phyloP scores from a whole-genome alignment of 768 basidiomycete species.

The Psilocybe subaeruginosa region DNA sequence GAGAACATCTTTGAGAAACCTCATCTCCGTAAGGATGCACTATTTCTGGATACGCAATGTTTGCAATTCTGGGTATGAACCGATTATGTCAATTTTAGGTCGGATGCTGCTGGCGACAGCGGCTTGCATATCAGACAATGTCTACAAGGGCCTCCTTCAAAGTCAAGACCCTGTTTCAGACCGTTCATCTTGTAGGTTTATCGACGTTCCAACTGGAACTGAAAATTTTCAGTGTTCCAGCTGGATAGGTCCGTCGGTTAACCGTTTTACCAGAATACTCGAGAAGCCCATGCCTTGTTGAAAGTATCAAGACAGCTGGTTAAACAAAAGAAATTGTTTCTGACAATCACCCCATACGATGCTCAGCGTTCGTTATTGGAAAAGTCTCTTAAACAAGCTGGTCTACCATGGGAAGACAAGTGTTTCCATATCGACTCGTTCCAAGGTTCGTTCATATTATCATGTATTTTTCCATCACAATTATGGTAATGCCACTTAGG shows the following conservation, averaged over 20 bases:
- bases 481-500: slow-evolving; percentile 38
- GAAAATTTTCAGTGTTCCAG: slow-evolving; percentile 35
- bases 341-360: slow-evolving; percentile 79
- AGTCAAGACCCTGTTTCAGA: slow-evolving; percentile 43
- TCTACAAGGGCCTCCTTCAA: slow-evolving; percentile 58
- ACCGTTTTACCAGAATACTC: slow-evolving; percentile 46
- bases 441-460: slow-evolving; percentile 51
- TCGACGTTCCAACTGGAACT: slow-evolving; percentile 45
- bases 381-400: slow-evolving; percentile 42
- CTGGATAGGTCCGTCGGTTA: slow-evolving; percentile 30
- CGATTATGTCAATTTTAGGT: slow-evolving; percentile 30
- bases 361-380: slow-evolving; percentile 63
- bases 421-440: slow-evolving; percentile 82
- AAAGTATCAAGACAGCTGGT: slow-evolving; percentile 48
- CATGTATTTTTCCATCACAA: not conserved
- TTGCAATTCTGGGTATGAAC: not conserved
- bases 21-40: slow-evolving; percentile 51
- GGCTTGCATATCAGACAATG: slow-evolving; percentile 56
- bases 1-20: slow-evolving; percentile 81
- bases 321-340: slow-evolving; percentile 41
- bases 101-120: slow-evolving; percentile 72
- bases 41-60: slow-evolving; percentile 81
- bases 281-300: slow-evolving; percentile 51
- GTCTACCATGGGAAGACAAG: slow-evolving; percentile 57
- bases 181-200: slow-evolving; percentile 53